Evolutionary conservation across 306 rosid genomes (phyloP), one percentile per base, ranked within the genome.

Genomic region (Lathyrus aphaca): DNA sequence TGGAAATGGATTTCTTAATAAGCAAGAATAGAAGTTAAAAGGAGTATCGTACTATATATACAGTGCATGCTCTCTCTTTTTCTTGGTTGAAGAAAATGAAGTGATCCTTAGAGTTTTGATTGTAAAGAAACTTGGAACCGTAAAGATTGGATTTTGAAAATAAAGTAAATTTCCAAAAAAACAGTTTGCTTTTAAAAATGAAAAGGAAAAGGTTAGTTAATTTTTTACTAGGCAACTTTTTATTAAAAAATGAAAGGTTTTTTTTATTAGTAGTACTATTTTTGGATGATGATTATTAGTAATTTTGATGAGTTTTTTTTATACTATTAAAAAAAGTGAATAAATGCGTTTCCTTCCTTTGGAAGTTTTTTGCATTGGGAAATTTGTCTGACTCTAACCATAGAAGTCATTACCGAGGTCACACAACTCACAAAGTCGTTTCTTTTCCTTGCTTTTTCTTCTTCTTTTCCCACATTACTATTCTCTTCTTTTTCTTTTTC

Each of bases 1-100:
- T 18, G 38, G 6, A 14, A 69, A 42, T 69, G 43, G 14, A 25
- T 44, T 77, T 23, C 77, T 71, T 71, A 64, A 16, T 45, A 5
- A 71, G 19, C 32, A 71, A 64, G 73, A 18, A 70, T 17, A 18
- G 5, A 8, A 45, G 7, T 27, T 10, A 45, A 45, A 45, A 45
- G 51, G 18, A 0, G 16, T 35, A 7, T 35, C 8, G 39, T 35
- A 35, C 39, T 35, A 35, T 35, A 35, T 35, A 7, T 35, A 10
- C 39, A 35, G 10, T 35, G 10, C 39, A 6, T 35, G 8, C 39
- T 35, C 0, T 35, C 1, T 7, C 1, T 35, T 6, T 35, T 35
- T 35, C 10, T 35, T 35, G 10, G 10, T 35, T 35, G 9, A 35
- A 35, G 39, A 35, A 35, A 35, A 7, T 35, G 39, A 35, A 5